Evolutionary conservation across 148 eudicot genomes (phyloP).

Genomic region (Cornus suecica): DNA sequence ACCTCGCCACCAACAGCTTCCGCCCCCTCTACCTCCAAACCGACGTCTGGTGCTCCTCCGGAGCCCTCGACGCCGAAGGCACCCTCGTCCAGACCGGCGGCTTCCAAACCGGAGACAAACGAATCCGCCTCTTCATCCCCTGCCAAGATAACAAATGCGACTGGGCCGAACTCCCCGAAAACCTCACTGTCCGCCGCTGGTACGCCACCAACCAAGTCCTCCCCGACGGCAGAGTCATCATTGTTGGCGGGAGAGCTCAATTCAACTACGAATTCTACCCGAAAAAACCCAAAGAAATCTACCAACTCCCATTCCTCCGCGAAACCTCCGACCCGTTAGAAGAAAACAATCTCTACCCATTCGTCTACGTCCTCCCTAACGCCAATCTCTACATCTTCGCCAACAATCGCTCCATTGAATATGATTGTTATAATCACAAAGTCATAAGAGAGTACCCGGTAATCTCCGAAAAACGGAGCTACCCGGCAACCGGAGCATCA

Average conservation of each 20-base stretch:
- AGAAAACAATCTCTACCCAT: constrained; percentile 94
- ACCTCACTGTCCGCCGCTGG: constrained; percentile 61
- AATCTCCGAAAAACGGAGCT: constrained; percentile 61
- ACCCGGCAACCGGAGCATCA: constrained; percentile 81
- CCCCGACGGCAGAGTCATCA: constrained; percentile 65
- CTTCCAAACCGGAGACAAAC: constrained; percentile 51
- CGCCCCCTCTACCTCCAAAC: constrained; percentile 58
- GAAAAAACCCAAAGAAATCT: constrained; percentile 3
- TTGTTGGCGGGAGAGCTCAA: constrained; percentile 71
- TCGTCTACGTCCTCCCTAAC: constrained; percentile 69
- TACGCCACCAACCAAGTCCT: constrained; percentile 68
- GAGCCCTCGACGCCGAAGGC: constrained; percentile 56
- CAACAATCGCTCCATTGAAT: constrained; percentile 51
- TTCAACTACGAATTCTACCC: constrained; percentile 84
- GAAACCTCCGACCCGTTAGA: constrained; percentile 54
- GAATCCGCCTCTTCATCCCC: constrained; percentile 58
- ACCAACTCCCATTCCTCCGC: constrained; percentile 36
- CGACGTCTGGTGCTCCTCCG: constrained; percentile 85
- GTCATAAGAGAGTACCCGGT: constrained; percentile 50
- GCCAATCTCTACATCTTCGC: constrained; percentile 75
- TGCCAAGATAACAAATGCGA: constrained; percentile 40
- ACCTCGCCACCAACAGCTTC: constrained; percentile 52
- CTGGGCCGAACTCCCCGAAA: constrained; percentile 48
- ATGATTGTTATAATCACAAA: constrained; percentile 33
- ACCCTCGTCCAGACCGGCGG: constrained; percentile 81